Conservation (phyloP, 768 basidiomycete species). For the Sporobolomyces pararoseus region DNA sequence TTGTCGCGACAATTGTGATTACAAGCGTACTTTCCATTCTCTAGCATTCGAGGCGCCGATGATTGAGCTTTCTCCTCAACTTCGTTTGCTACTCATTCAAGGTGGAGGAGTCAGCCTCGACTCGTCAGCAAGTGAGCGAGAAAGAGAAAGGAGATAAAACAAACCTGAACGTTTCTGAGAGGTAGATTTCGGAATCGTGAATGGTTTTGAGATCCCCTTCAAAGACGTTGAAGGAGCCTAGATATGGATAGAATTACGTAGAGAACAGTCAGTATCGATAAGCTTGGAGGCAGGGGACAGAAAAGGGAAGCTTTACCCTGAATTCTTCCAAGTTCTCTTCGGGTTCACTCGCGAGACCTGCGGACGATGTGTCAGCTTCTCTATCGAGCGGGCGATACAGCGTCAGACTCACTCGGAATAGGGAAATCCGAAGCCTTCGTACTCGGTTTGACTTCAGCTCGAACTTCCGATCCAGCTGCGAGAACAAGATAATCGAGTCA, state of each 20-base stretch:
- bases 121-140: neutral
- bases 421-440: conserved; percentile 21
- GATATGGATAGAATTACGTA: too few species aligned
- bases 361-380: too few species aligned
- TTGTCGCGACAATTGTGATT: conserved; percentile 35
- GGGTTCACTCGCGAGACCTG: conserved; percentile 9
- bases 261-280: too few species aligned
- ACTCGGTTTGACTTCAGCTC: conserved; percentile 12
- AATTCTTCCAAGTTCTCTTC: neutral
- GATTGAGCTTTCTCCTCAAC: conserved; percentile 6
- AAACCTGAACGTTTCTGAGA: neutral
- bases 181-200: neutral
- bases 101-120: neutral
- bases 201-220: neutral
- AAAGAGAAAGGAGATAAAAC: neutral
- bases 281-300: too few species aligned
- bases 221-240: neutral
- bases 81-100: neutral
- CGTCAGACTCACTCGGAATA: conserved; percentile 15
- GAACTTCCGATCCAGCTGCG: conserved; percentile 33
- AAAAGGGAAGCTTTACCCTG: neutral
- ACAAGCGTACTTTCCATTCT: conserved; percentile 39
- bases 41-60: conserved; percentile 1
- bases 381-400: neutral
- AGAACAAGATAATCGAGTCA: neutral